Conservation (phyloP, 2,329 filamentous ascomycete genomes). For the Lecanicillium sp. region DNA sequence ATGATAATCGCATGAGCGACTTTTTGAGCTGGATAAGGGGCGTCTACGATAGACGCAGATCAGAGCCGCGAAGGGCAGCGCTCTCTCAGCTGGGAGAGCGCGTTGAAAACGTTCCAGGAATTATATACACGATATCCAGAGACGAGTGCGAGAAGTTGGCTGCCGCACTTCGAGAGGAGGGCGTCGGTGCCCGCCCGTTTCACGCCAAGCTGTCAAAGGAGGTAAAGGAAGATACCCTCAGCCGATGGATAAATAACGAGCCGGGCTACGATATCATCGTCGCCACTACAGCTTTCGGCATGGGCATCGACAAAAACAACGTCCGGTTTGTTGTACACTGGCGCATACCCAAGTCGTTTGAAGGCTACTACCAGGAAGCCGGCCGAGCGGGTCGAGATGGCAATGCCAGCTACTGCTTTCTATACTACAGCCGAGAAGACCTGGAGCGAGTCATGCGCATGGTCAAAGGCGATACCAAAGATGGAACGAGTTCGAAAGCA, state of each 20-base stretch:
- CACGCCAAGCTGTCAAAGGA: conserved; percentile 61
- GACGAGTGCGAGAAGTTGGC: conserved; percentile 69
- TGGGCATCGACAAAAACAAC: conserved; percentile 95
- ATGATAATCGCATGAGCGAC: conserved; percentile 63
- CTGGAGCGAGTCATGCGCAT: conserved; percentile 62
- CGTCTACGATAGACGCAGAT: conserved; percentile 63
- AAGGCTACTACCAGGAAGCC: conserved; percentile 94
- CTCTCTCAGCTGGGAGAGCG: conserved; percentile 47
- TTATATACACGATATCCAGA: conserved; percentile 72
- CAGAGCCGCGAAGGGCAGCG: conserved; percentile 50
- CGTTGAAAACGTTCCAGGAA: conserved; percentile 60
- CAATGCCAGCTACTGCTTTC: conserved; percentile 75
- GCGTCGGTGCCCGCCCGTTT: conserved; percentile 67
- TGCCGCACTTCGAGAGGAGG: conserved; percentile 54
- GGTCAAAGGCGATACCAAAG: conserved; percentile 38
- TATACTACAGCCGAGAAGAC: conserved; percentile 89
- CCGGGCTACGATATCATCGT: conserved; percentile 85
- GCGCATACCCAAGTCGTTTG: conserved; percentile 88
- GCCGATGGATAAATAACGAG: conserved; percentile 64
- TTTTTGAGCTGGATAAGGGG: conserved; percentile 69
- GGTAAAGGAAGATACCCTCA: conserved; percentile 62
- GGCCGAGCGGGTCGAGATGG: conserved; percentile 86
- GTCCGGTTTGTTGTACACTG: conserved; percentile 94
- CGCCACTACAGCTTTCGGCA: conserved; percentile 91
- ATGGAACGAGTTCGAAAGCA: conserved; percentile 36